phyloP scores from a whole-genome alignment of 805 yeast species.

The Saturnispora besseyi region DNA sequence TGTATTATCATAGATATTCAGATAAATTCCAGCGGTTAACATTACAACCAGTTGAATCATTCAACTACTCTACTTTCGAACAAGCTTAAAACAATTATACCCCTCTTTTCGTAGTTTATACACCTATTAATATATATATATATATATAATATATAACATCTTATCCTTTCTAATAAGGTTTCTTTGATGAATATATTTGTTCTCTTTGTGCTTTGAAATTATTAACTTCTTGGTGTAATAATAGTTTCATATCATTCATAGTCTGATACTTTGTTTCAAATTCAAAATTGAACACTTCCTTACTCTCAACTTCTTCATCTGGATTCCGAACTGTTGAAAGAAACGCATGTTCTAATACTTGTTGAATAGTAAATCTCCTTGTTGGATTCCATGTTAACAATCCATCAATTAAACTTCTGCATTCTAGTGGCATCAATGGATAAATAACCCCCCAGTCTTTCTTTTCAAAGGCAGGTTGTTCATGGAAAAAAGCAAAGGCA shows the following conservation, averaged over 20 bases:
- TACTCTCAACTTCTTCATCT: slow-evolving; percentile 47
- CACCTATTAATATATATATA: neutral
- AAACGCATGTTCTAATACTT: slow-evolving; percentile 50
- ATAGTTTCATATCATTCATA: slow-evolving; percentile 38
- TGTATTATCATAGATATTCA: slow-evolving; percentile 72
- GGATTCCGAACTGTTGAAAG: slow-evolving; percentile 43
- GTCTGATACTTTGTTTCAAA: slow-evolving; percentile 43
- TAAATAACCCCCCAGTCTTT: slow-evolving; percentile 45
- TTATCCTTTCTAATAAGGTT: slow-evolving; percentile 8
- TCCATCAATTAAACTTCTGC: slow-evolving; percentile 38
- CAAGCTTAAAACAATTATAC: neutral
- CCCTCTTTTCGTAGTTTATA: neutral
- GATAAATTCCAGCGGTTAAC: slow-evolving; percentile 75
- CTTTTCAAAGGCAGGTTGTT: slow-evolving; percentile 35
- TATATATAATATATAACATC: neutral
- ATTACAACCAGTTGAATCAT: slow-evolving; percentile 27
- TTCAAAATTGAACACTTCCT: slow-evolving; percentile 49
- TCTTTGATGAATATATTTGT: neutral
- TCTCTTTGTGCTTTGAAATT: slow-evolving; percentile 33
- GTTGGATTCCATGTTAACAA: slow-evolving; percentile 60
- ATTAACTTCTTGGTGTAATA: slow-evolving; percentile 45
- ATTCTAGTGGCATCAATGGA: slow-evolving; percentile 46
- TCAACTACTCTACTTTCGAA: slow-evolving; percentile 2
- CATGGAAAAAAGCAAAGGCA: slow-evolving; percentile 38
- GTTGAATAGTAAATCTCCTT: slow-evolving; percentile 43